phyloP scores from a whole-genome alignment of 768 basidiomycete species.

The Leccinum boreale region DNA sequence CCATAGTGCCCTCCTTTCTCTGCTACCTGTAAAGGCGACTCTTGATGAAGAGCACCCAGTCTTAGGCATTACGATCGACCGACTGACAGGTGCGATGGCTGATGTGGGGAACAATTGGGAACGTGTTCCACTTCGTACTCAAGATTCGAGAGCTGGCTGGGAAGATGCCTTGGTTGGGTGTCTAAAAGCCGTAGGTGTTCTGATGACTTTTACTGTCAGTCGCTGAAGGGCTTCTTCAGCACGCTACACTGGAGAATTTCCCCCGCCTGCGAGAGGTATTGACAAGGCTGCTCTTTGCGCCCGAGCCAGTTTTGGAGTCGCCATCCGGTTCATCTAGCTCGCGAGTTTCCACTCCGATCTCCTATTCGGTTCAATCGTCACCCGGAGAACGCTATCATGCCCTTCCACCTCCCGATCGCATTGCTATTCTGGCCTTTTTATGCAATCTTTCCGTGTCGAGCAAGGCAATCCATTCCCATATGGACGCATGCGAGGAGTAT shows the following conservation, averaged over 20 bases:
- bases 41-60: conserved; percentile 42
- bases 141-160: conserved; percentile 83
- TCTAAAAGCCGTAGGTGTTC: conserved; percentile 78
- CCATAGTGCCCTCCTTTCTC: conserved; percentile 70
- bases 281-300: conserved; percentile 69
- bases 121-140: conserved; percentile 65
- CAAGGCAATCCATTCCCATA: conserved; percentile 81
- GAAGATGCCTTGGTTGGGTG: conserved; percentile 88
- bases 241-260: conserved; percentile 69
- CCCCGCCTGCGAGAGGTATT: conserved; percentile 70
- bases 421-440: conserved; percentile 84
- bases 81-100: conserved; percentile 65
- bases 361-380: conserved; percentile 41
- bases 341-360: conserved; percentile 45
- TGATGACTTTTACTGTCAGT: background rate
- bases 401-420: conserved; percentile 74
- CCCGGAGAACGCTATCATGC: conserved; percentile 71
- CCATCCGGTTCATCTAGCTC: conserved; percentile 46
- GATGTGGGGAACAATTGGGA: conserved; percentile 89
- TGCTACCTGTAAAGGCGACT: conserved; percentile 42
- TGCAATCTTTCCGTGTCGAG: conserved; percentile 88
- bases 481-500: conserved; percentile 88
- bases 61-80: conserved; percentile 58
- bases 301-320: conserved; percentile 44
- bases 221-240: conserved; percentile 40